A percentile compares a stretch with the other conserved stretches of the same genome.
These are phyloP conservation scores for Aegilops bicornis DNA, from an alignment of 176 grass and related monocot genomes.

Conservation along the genomic window DNA sequence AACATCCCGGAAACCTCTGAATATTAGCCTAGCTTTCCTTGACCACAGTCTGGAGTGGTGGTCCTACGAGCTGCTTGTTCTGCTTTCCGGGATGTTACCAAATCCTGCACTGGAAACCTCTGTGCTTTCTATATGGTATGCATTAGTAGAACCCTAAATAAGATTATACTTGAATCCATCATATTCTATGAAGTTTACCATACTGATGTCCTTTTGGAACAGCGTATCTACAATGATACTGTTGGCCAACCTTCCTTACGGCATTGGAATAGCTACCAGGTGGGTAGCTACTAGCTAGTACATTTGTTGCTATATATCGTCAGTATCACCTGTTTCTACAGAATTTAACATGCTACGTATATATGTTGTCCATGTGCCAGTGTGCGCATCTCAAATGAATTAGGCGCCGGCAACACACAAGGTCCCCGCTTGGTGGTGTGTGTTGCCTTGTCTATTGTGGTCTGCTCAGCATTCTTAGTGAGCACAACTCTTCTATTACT, in stretches of 20 bases:
- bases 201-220: constrained; percentile 17
- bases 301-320: neutral
- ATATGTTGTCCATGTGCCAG: constrained; percentile 4
- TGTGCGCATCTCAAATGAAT: constrained; percentile 60
- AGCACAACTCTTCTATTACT: constrained; percentile 35
- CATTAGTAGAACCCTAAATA: neutral
- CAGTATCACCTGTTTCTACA: neutral
- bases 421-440: constrained; percentile 35
- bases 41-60: constrained; percentile 64
- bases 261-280: constrained; percentile 54
- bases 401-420: constrained; percentile 55
- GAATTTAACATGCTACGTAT: neutral
- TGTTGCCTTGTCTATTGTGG: constrained; percentile 34
- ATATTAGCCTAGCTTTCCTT: constrained; percentile 13
- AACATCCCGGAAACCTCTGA: neutral
- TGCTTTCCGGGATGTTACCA: constrained; percentile 60
- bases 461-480: constrained; percentile 31
- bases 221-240: constrained; percentile 45
- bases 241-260: constrained; percentile 51
- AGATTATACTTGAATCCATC: neutral
- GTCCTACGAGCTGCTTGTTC: constrained; percentile 61
- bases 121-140: constrained; percentile 63
- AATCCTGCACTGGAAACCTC: constrained; percentile 64
- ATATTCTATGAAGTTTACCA: neutral
- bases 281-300: neutral